Percentiles rank a stretch among this genome's conserved stretches.
These are phyloP conservation scores for Stagonosporopsis cucurbitacearum DNA, from an alignment of 2,329 filamentous ascomycete species.

Conservation along the genomic window DNA sequence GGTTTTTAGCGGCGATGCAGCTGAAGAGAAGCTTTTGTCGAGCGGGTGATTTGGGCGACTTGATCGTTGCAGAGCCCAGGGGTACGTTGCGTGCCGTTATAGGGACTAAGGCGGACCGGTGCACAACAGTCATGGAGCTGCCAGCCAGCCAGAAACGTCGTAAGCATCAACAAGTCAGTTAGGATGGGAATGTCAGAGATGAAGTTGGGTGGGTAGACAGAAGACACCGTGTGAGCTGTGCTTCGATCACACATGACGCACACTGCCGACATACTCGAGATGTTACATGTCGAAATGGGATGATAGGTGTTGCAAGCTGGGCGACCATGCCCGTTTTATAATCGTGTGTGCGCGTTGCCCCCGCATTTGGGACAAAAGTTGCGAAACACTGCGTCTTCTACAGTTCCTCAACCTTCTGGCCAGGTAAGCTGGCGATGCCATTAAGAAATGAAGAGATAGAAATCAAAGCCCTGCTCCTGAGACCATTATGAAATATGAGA, in stretches of 20 bases:
- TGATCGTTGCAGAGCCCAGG: slow-evolving; percentile 11
- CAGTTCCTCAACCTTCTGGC: neutral
- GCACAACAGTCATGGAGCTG: neutral
- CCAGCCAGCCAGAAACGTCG: slow-evolving; percentile 7
- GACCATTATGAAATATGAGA: slow-evolving; percentile 18
- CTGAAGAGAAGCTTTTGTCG: neutral
- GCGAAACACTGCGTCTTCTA: slow-evolving; percentile 12
- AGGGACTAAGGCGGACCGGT: neutral
- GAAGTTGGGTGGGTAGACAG: neutral
- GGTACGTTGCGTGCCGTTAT: slow-evolving; percentile 1
- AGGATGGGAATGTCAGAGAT: neutral
- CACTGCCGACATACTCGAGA: neutral
- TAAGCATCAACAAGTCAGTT: neutral
- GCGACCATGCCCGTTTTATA: slow-evolving; percentile 12
- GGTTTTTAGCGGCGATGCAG: neutral
- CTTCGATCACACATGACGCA: slow-evolving; percentile 4
- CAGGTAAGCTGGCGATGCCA: slow-evolving; percentile 8
- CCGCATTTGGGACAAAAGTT: slow-evolving; percentile 2
- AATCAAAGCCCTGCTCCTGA: slow-evolving; percentile 5
- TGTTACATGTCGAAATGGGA: neutral
- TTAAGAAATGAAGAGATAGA: slow-evolving; percentile 12
- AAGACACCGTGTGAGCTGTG: neutral
- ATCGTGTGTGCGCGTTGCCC: slow-evolving; percentile 14
- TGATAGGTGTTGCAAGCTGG: neutral
- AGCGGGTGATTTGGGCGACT: neutral